Conservation (phyloP, 1,284 basidiomycete species). For the Ceratobasidium sp. region DNA sequence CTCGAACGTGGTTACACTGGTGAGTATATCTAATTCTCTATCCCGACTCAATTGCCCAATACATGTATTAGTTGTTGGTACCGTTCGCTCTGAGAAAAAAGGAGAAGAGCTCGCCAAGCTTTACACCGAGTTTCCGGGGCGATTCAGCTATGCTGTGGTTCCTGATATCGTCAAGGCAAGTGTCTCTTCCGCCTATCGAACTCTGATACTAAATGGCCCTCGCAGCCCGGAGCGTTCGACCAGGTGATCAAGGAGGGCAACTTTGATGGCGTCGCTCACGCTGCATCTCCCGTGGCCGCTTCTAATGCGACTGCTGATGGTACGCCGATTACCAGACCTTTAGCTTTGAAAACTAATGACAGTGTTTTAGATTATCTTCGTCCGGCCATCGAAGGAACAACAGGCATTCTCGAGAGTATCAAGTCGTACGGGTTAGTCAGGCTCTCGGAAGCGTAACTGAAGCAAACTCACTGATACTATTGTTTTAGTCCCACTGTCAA, state of each 20-base stretch:
- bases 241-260: conserved; percentile 20
- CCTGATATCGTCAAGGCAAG: conserved; percentile 20
- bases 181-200: too few relatives aligned
- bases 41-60: neutral
- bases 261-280: conserved; percentile 34
- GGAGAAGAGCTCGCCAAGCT: conserved; percentile 27
- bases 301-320: neutral
- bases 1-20: conserved; percentile 27
- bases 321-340: neutral
- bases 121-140: neutral
- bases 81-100: conserved; percentile 13
- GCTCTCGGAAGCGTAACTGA: neutral
- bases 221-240: conserved; percentile 29
- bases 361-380: conserved; percentile 2
- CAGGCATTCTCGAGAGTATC: conserved; percentile 26
- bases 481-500: conserved; percentile 7
- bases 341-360: too few relatives aligned
- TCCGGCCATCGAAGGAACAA: conserved; percentile 7
- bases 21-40: neutral
- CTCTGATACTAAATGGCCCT: too few relatives aligned
- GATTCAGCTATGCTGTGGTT: conserved; percentile 18
- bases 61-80: conserved; percentile 9
- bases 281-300: conserved; percentile 23
- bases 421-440: conserved; percentile 2
- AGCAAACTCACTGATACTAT: neutral